phyloP scores from a whole-genome alignment of 306 rosid genomes.

The Vigna unguiculata region DNA sequence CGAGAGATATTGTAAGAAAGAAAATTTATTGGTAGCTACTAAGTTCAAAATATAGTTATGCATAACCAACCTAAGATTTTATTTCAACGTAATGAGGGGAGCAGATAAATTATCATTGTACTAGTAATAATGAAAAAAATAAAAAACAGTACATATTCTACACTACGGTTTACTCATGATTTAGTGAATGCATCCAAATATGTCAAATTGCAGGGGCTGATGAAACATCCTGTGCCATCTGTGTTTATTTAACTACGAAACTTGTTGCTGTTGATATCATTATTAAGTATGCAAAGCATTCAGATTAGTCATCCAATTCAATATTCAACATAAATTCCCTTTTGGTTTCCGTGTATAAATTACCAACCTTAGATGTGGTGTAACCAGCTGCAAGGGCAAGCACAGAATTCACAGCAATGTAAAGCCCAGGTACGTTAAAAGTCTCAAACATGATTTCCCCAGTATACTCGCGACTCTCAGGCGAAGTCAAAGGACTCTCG shows the following conservation, averaged over 20 bases:
- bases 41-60: conserved; percentile 4
- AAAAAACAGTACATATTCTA: conserved; percentile 11
- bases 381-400: conserved; percentile 99
- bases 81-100: conserved; percentile 4
- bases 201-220: conserved; percentile 21
- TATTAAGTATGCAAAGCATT: conserved; percentile 19
- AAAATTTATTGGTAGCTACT: conserved; percentile 14
- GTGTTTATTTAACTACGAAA: conserved; percentile 28
- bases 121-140: conserved; percentile 10
- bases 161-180: not conserved
- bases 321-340: conserved; percentile 18
- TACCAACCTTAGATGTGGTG: conserved; percentile 96
- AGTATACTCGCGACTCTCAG: conserved; percentile 96
- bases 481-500: conserved; percentile 93
- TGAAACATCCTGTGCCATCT: not conserved
- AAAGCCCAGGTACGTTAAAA: conserved; percentile 97
- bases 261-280: not conserved
- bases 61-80: conserved; percentile 31
- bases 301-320: conserved; percentile 37
- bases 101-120: not conserved
- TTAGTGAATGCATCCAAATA: conserved; percentile 23
- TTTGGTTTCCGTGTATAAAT: conserved; percentile 38
- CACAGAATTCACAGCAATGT: conserved; percentile 94
- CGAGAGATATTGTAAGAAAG: not conserved
- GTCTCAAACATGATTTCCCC: conserved; percentile 99